These are phyloP conservation scores for Citrullus mucosospermus DNA, from an alignment of 306 rosid genomes.

Conservation along the genomic window DNA sequence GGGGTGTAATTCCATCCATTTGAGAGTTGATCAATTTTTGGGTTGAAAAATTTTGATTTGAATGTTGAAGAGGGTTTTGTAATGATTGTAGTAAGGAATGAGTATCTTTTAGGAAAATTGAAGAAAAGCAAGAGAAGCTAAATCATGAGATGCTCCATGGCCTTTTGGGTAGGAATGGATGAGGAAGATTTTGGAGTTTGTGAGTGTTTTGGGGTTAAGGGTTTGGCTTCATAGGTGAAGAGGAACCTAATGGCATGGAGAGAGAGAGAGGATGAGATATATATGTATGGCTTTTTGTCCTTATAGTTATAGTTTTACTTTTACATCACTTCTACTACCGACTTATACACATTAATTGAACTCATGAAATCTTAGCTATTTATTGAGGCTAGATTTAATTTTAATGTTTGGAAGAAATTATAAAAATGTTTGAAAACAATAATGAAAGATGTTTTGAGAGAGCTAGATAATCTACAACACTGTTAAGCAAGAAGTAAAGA, in stretches of 20 bases:
- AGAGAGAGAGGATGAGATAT: constrained; percentile 3
- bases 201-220: constrained; percentile 21
- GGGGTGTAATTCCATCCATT: constrained; percentile 87
- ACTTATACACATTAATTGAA: too few relatives aligned
- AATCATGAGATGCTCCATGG: neutral
- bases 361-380: too few relatives aligned
- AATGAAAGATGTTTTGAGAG: too few relatives aligned
- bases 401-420: too few relatives aligned
- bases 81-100: neutral
- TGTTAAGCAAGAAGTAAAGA: too few relatives aligned
- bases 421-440: too few relatives aligned
- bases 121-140: neutral
- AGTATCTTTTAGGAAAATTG: neutral
- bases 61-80: neutral
- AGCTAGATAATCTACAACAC: too few relatives aligned
- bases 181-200: neutral
- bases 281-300: too few relatives aligned
- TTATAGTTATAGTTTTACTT: too few relatives aligned
- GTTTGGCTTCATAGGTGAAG: constrained; percentile 25
- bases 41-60: neutral
- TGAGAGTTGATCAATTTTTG: neutral
- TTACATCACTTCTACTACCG: too few relatives aligned
- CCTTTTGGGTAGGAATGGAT: neutral
- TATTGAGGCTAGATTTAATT: too few relatives aligned
- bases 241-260: constrained; percentile 6